Base-by-base conservation (phyloP, 2,329 filamentous ascomycete species). In the Alternaria postmessia region DNA sequence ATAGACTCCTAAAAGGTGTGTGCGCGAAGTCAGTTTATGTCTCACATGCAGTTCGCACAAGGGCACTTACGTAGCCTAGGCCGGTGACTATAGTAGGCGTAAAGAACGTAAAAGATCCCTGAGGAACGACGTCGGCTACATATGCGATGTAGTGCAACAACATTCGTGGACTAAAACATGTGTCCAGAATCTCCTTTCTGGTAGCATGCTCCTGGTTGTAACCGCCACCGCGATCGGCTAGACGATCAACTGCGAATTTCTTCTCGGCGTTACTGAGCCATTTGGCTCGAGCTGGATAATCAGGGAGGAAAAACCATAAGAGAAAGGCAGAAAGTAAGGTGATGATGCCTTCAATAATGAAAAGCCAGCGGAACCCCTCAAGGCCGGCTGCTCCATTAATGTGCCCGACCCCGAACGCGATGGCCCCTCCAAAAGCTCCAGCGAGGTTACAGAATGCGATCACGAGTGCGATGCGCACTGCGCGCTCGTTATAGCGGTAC, bases 21-120 rank as follows among this genome's bases (percentile, higher is more conserved):
- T 26, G 24, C 24, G 24, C 7, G 24, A 7, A 26, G 24, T 26
- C 24, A 26, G 24, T 26, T 7, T 26, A 26, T 26, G 24, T 26
- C 24, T 26, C 24, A 26, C 24, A 26, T 26, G 24, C 24, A 26
- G 24, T 26, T 26, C 6, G 24, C 0, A 26, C 24, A 26, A 0
- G 24, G 24, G 6, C 24, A 26, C 24, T 26, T 7, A 84, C 73
- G 64, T 83, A 86, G 1, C 83, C 83, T 3, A 86, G 71, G 0
- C 87, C 87, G 2, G 83, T 82, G 51, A 89, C 87, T 54, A 91
- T 91, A 1, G 86, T 87, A 0, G 89, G 89, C 0, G 90, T 84
- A 75, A 83, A 91, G 78, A 78, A 80, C 1, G 86, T 88, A 32
- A 90, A 78, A 1, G 59, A 64, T 5, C 54, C 47, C 41, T 52